These are phyloP conservation scores for Primulina huaijiensis DNA, from an alignment of 257 asterid genomes.

Conservation along the genomic window DNA sequence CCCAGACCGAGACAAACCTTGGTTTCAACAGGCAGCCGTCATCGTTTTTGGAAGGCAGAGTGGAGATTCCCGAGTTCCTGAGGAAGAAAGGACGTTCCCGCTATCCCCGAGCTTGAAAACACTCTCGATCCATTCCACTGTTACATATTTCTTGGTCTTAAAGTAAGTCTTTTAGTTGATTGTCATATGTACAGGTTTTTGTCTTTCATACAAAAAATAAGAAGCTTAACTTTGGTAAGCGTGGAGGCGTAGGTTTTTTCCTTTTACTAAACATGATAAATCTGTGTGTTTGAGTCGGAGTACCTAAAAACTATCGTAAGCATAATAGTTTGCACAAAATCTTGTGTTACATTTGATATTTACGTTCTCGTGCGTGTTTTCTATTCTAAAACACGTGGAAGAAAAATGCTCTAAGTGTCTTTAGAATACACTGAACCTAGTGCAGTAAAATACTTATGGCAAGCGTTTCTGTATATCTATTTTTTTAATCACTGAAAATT, in stretches of 20 bases:
- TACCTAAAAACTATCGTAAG: neutral
- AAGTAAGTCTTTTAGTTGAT: neutral
- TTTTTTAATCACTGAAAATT: too few species aligned
- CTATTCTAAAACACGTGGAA: too few species aligned
- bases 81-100: conserved; percentile 84
- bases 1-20: conserved; percentile 54
- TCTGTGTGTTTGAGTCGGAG: neutral
- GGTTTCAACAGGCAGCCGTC: conserved; percentile 64
- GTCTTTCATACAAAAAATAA: neutral
- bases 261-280: neutral
- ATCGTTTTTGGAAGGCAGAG: conserved; percentile 66
- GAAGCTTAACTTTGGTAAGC: too few species aligned
- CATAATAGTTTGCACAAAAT: neutral
- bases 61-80: conserved; percentile 86
- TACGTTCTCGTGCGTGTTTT: too few species aligned
- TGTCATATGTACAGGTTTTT: neutral
- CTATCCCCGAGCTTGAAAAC: conserved; percentile 71
- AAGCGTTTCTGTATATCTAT: too few species aligned
- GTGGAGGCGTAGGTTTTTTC: neutral
- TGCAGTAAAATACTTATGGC: too few species aligned
- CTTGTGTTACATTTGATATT: neutral
- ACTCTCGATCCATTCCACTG: neutral
- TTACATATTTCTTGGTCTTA: neutral
- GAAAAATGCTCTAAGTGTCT: too few species aligned
- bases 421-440: too few species aligned